These are phyloP conservation scores for Cryptococcus sp. DNA, from an alignment of 1,284 basidiomycete genomes.

Conservation along the genomic window DNA sequence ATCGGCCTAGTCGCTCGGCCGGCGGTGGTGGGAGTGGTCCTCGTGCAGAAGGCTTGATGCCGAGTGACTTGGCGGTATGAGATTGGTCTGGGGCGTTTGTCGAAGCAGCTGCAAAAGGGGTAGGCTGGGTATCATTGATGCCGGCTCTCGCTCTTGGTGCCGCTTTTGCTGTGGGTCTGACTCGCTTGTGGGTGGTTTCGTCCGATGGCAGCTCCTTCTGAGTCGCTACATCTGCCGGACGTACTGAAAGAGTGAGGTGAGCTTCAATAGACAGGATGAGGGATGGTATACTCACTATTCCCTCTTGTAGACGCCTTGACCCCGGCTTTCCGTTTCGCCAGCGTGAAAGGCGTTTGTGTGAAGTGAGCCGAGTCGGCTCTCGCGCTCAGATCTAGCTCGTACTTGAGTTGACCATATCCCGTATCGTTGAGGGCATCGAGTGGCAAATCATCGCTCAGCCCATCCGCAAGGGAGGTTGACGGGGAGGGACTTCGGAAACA, in stretches of 20 bases:
- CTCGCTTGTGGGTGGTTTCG: background rate
- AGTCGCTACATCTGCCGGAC: background rate
- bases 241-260: background rate
- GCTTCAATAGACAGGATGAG: too few relatives aligned
- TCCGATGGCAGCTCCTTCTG: background rate
- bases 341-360: background rate
- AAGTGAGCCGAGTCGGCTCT: background rate
- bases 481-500: background rate
- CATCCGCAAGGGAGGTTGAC: background rate
- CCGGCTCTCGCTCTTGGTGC: background rate
- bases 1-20: slow-evolving; percentile 4
- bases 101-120: background rate
- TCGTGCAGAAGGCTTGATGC: background rate
- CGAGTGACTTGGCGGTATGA: background rate
- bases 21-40: background rate
- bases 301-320: too few relatives aligned
- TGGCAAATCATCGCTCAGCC: background rate
- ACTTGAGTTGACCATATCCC: background rate
- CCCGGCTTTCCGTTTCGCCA: background rate
- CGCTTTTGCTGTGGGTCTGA: background rate
- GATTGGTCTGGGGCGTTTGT: too few relatives aligned
- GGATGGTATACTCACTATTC: too few relatives aligned
- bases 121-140: background rate
- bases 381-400: background rate
- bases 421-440: background rate